Conservation (phyloP, 1,284 basidiomycete species). For the Cryptococcus wingfieldii region DNA sequence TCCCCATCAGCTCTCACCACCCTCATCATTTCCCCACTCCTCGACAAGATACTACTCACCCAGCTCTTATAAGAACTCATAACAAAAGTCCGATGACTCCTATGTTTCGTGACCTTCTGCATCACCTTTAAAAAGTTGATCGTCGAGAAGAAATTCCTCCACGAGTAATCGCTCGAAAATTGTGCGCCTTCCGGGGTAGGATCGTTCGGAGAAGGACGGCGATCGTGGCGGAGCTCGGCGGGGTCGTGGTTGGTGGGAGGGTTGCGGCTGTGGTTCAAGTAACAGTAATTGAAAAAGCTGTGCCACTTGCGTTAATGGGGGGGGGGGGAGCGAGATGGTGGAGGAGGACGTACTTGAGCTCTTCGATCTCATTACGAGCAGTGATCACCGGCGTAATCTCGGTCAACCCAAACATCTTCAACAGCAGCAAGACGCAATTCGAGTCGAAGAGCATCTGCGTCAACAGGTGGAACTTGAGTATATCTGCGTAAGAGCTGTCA, state of each 20-base stretch:
- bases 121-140: slow-evolving; percentile 98
- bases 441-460: slow-evolving; percentile 92
- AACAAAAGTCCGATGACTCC: slow-evolving; percentile 91
- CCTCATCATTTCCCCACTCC: background rate
- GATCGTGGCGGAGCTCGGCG: slow-evolving; percentile 50
- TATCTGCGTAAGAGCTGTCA: slow-evolving; percentile 56
- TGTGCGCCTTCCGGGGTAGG: slow-evolving; percentile 67
- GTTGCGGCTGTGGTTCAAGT: slow-evolving; percentile 55
- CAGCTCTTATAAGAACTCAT: slow-evolving; percentile 98
- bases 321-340: slow-evolving; percentile 9
- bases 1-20: background rate
- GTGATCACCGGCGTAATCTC: slow-evolving; percentile 80
- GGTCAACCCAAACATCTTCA: slow-evolving; percentile 97
- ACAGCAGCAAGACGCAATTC: slow-evolving; percentile 86
- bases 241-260: slow-evolving; percentile 32
- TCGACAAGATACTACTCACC: slow-evolving; percentile 55
- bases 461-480: slow-evolving; percentile 97
- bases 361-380: slow-evolving; percentile 81
- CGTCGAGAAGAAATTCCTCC: slow-evolving; percentile 97
- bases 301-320: background rate
- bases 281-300: slow-evolving; percentile 94
- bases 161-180: slow-evolving; percentile 87
- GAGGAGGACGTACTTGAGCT: slow-evolving; percentile 64
- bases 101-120: slow-evolving; percentile 94
- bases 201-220: background rate